These are phyloP conservation scores for Begonia fuchsioides DNA, from an alignment of 306 rosid genomes.

Conservation along the genomic window DNA sequence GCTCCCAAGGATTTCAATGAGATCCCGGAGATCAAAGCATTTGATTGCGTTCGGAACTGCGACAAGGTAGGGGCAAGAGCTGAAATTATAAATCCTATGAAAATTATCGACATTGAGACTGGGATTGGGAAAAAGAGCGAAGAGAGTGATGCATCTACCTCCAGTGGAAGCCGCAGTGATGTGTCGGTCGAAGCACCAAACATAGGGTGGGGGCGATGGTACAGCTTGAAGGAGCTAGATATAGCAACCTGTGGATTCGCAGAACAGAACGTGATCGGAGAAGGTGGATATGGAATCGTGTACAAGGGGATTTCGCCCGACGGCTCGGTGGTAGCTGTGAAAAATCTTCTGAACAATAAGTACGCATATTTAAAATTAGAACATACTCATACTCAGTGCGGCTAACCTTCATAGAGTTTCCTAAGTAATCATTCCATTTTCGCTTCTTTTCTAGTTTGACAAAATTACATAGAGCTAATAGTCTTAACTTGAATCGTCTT, in stretches of 20 bases:
- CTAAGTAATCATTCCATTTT: too few species aligned
- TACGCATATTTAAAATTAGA: conserved; percentile 16
- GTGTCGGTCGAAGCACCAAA: conserved; percentile 38
- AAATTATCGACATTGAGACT: conserved; percentile 18
- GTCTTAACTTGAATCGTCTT: too few species aligned
- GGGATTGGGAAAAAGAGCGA: conserved; percentile 16
- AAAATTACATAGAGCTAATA: too few species aligned
- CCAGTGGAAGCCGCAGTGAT: conserved; percentile 21
- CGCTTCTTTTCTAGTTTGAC: too few species aligned
- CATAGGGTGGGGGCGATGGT: conserved; percentile 97
- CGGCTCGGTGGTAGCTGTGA: conserved; percentile 74
- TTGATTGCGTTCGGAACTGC: conserved; percentile 19
- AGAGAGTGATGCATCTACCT: conserved; percentile 31
- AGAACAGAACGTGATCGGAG: conserved; percentile 69
- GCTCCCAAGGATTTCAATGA: conserved; percentile 72
- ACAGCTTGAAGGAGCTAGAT: conserved; percentile 57
- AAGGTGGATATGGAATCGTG: conserved; percentile 90
- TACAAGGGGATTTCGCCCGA: conserved; percentile 60
- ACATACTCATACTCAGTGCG: too few species aligned
- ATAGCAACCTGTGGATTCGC: conserved; percentile 61
- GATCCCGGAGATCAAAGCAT: conserved; percentile 44
- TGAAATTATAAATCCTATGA: conserved; percentile 18
- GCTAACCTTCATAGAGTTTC: too few species aligned
- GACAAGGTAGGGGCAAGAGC: conserved; percentile 16
- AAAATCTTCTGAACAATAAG: conserved; percentile 95